A percentile compares a stretch with the other conserved stretches of the same genome.
phyloP scores from a whole-genome alignment of 257 asterid genomes.

The Echium plantagineum region DNA sequence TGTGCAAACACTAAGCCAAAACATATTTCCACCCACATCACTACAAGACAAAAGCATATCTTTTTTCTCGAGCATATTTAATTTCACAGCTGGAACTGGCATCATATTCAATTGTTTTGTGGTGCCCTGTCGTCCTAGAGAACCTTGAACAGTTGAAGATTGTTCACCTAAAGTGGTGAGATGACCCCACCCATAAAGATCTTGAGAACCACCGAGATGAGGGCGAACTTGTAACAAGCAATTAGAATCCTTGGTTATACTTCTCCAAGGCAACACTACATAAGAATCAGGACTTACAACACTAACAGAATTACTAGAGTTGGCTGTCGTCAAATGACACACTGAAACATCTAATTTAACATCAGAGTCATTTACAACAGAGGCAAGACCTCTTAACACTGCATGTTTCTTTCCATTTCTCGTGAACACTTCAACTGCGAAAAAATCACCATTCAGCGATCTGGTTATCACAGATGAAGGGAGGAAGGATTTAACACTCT shows the following conservation, averaged over 20 bases:
- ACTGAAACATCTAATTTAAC: slow-evolving; percentile 57
- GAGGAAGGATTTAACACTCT: slow-evolving; percentile 87
- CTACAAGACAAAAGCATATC: slow-evolving; percentile 86
- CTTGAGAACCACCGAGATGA: slow-evolving; percentile 38
- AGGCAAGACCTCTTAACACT: slow-evolving; percentile 69
- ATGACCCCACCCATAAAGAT: slow-evolving; percentile 74
- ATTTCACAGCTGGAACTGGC: slow-evolving; percentile 50
- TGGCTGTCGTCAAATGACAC: slow-evolving; percentile 27
- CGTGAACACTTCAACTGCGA: slow-evolving; percentile 75
- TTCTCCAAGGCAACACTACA: slow-evolving; percentile 73
- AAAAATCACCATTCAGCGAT: slow-evolving; percentile 64
- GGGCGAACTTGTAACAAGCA: slow-evolving; percentile 85
- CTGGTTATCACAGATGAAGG: slow-evolving; percentile 68
- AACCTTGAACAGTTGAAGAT: slow-evolving; percentile 47
- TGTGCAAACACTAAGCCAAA: slow-evolving; percentile 80
- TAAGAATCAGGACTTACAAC: slow-evolving; percentile 47
- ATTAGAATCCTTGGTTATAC: slow-evolving; percentile 53
- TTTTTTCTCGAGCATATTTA: slow-evolving; percentile 82
- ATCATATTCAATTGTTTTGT: slow-evolving; percentile 41
- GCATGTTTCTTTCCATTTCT: slow-evolving; percentile 84
- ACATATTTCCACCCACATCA: slow-evolving; percentile 50
- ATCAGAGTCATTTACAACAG: slow-evolving; percentile 75
- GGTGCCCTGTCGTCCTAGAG: slow-evolving; percentile 59
- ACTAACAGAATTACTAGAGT: slow-evolving; percentile 30
- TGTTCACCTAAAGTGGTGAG: slow-evolving; percentile 60